Base-by-base conservation (phyloP, 306 rosid species). In the Cyamopsis tetragonoloba region DNA sequence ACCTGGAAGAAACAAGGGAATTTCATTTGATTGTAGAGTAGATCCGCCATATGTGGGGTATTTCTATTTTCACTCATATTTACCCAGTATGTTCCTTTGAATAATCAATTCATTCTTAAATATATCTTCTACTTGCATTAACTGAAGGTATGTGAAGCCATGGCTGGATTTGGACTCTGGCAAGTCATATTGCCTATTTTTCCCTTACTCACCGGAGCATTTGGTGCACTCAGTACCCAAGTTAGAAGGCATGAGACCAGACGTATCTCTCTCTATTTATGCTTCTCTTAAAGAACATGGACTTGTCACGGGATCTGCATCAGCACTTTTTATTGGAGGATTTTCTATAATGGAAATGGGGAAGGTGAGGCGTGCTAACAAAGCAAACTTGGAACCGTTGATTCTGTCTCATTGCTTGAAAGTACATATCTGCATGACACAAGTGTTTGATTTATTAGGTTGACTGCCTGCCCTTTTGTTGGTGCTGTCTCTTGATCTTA, bases 11-110 rank as follows among this genome's bases (percentile, higher is more conserved):
- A 76, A 73, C 32, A 39, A 84, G 53, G 75, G 68, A 64, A 48
- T 77, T 74, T 65, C 77, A 24, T 88, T 86, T 44, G 87, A 84
- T 78, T 89, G 98, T 79, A 76, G 84, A 49, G 91, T 89, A 57
- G 96, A 87, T 71, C 98, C 98, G 32, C 86, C 88, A 71, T 92
- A 81, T 68, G 74, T 92, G 51, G 98, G 98, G 98, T 92, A 92
- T 70, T 72, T 82, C 67, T 32, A 41, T 54, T 73, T 28, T 5
- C 23, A 27, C 43, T 55, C 77, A 46, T 60, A 57, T 18, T 65
- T 14, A 9, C 66, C 55, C 43, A 24, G 9, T 49, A 56, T 61
- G 58, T 46, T 39, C 34, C 27, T 58, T 58, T 28, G 63, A 46
- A 51, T 59, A 44, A 28, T 74, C 14, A 4, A 22, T 35, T 62